These are phyloP conservation scores for Ustilago hordei DNA, from an alignment of 1,284 basidiomycete genomes.

Conservation along the genomic window DNA sequence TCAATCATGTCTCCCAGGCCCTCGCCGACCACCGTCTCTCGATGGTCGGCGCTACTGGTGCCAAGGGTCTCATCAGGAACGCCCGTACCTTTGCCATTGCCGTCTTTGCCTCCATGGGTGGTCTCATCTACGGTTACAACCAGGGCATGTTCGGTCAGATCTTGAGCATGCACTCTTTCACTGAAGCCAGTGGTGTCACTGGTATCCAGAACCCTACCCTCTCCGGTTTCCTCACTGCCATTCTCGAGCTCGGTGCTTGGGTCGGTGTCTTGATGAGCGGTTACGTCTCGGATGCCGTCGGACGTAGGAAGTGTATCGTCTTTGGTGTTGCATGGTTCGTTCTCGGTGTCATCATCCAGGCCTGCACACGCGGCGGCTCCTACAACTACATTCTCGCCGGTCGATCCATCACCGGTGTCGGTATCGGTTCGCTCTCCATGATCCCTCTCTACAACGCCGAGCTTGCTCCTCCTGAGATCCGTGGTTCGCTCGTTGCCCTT, in stretches of 20 bases:
- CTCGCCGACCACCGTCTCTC: slow-evolving; percentile 43
- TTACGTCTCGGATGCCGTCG: slow-evolving; percentile 77
- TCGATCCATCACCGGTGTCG: slow-evolving; percentile 80
- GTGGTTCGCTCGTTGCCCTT: slow-evolving; percentile 82
- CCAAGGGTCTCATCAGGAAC: slow-evolving; percentile 56
- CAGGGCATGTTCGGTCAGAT: slow-evolving; percentile 76
- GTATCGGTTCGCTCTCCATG: slow-evolving; percentile 83
- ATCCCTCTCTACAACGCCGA: slow-evolving; percentile 81
- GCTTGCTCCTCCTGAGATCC: slow-evolving; percentile 81
- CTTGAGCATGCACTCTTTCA: slow-evolving; percentile 82
- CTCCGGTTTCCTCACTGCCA: slow-evolving; percentile 77
- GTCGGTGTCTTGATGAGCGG: slow-evolving; percentile 78
- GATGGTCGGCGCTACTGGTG: slow-evolving; percentile 50
- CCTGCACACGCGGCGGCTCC: slow-evolving; percentile 74
- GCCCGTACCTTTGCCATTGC: slow-evolving; percentile 55
- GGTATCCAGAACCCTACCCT: slow-evolving; percentile 81
- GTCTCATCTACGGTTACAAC: slow-evolving; percentile 82
- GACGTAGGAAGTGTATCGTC: slow-evolving; percentile 77
- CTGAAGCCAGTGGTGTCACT: slow-evolving; percentile 76
- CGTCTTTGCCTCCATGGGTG: slow-evolving; percentile 77
- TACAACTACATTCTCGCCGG: slow-evolving; percentile 77
- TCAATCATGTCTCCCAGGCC: slow-evolving; percentile 25
- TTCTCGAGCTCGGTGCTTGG: slow-evolving; percentile 80
- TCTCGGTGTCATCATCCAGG: slow-evolving; percentile 78
- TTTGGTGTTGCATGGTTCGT: slow-evolving; percentile 78